Conservation (phyloP, 1,284 basidiomycete genomes). For the Papiliotrema fonsecae region DNA sequence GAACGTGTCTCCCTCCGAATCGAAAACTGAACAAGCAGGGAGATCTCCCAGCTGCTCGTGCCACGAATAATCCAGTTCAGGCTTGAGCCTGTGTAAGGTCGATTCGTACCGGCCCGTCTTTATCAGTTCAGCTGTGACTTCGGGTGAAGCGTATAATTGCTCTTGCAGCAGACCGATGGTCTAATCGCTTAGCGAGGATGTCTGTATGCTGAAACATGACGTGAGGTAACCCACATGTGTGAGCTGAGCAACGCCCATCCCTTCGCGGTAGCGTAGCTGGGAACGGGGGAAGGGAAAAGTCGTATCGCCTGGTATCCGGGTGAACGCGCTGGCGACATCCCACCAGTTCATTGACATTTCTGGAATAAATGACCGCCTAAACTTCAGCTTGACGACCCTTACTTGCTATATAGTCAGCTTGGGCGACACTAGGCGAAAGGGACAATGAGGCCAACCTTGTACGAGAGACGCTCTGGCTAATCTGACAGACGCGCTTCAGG, state of each 20-base stretch:
- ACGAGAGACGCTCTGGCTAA: constrained; percentile 15
- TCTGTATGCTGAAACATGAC: no score
- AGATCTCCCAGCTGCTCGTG: constrained; percentile 6
- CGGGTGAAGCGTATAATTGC: constrained; percentile 11
- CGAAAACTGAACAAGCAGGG: constrained; percentile 5
- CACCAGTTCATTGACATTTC: constrained; percentile 24
- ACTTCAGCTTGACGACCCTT: neutral
- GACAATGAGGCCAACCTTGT: constrained; percentile 8
- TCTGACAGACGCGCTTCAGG: constrained; percentile 17
- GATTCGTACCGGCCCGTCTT: constrained; percentile 16
- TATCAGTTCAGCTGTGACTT: constrained; percentile 17
- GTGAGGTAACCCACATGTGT: constrained; percentile 12
- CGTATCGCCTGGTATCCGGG: constrained; percentile 1
- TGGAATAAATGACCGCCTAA: neutral
- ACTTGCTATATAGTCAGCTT: neutral
- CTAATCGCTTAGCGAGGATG: neutral
- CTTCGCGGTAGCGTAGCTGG: constrained; percentile 9
- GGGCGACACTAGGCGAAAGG: neutral
- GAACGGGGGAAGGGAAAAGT: constrained; percentile 8
- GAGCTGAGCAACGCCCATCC: constrained; percentile 11
- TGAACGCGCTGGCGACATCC: constrained; percentile 7
- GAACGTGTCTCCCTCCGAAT: constrained; percentile 7
- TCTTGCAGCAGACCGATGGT: constrained; percentile 3
- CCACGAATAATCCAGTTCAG: constrained; percentile 15
- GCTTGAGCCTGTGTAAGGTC: constrained; percentile 17